Evolutionary conservation across 1,139 yeast genomes (phyloP).

Genomic region (Meyerozyma athensensis): DNA sequence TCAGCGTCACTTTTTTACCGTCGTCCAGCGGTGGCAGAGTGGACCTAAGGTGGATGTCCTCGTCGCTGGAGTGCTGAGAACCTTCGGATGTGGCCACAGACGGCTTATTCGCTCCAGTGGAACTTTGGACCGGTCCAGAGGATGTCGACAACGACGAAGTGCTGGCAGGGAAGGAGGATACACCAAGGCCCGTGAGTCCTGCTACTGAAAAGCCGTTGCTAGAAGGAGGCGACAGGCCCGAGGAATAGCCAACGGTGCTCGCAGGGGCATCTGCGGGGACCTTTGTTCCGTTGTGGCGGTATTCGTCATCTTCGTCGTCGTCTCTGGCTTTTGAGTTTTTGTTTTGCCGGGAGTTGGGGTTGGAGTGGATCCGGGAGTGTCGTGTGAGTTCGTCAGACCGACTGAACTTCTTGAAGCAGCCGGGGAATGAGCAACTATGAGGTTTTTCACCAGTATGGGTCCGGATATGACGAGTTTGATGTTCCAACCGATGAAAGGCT

Average conservation of each 20-base stretch:
- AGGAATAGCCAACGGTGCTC: too few species aligned
- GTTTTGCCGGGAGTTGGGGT: slow-evolving; percentile 58
- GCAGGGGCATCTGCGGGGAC: background rate
- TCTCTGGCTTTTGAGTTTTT: slow-evolving; percentile 22
- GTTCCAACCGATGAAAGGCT: slow-evolving; percentile 61
- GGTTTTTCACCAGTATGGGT: slow-evolving; percentile 76
- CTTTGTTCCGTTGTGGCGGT: background rate
- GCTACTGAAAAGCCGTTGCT: background rate
- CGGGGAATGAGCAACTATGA: slow-evolving; percentile 64
- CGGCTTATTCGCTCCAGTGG: background rate
- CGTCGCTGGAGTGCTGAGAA: background rate
- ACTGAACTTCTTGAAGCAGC: slow-evolving; percentile 62
- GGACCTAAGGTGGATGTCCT: background rate
- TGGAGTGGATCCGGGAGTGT: slow-evolving; percentile 61
- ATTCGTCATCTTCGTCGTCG: slow-evolving; percentile 1
- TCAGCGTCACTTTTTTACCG: slow-evolving; percentile 31
- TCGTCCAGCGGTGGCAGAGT: slow-evolving; percentile 1
- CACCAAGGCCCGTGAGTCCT: background rate
- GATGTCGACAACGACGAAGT: too few species aligned
- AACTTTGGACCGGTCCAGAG: too few species aligned
- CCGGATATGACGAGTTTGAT: slow-evolving; percentile 67
- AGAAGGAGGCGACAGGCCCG: background rate
- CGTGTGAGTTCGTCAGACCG: slow-evolving; percentile 68
- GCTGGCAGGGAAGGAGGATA: too few species aligned
- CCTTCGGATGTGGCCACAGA: background rate